Percentiles rank a stretch among this genome's conserved stretches.
phyloP scores from a whole-genome alignment of 2,329 filamentous ascomycete genomes.

The Botrytis squamosa region DNA sequence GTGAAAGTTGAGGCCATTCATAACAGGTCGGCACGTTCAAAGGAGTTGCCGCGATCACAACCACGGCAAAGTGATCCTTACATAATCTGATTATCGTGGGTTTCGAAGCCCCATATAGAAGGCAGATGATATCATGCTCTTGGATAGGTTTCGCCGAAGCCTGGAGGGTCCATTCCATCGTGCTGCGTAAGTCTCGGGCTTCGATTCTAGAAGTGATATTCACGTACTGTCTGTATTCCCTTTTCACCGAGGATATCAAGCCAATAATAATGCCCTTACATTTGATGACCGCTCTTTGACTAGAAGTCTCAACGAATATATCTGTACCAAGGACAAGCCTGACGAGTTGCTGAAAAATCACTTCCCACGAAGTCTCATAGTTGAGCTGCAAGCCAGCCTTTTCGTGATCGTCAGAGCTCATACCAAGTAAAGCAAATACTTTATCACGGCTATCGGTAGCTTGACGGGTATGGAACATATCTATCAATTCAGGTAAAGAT shows the following conservation, averaged over 20 bases:
- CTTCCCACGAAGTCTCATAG: not conserved
- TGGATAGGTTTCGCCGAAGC: not conserved
- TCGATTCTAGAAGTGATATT: too few relatives aligned
- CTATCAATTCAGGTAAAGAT: not conserved
- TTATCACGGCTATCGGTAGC: not conserved
- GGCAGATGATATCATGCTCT: not conserved
- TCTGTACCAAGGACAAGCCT: too few relatives aligned
- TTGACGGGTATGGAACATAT: not conserved
- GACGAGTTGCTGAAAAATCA: too few relatives aligned
- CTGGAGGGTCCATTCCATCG: not conserved
- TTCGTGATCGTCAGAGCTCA: not conserved
- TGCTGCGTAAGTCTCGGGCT: too few relatives aligned
- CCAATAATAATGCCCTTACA: too few relatives aligned
- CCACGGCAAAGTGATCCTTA: not conserved
- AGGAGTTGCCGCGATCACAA: not conserved
- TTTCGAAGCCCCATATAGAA: not conserved
- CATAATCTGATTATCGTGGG: not conserved
- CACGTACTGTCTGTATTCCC: too few relatives aligned
- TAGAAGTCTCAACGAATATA: too few relatives aligned
- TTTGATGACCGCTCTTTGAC: too few relatives aligned
- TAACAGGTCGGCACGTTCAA: too few relatives aligned
- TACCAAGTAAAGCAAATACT: not conserved
- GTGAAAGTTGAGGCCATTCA: too few relatives aligned
- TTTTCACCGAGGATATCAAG: too few relatives aligned
- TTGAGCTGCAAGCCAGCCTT: not conserved